Conservation (phyloP, 768 basidiomycete genomes). For the Mrakia hoshinonis region DNA sequence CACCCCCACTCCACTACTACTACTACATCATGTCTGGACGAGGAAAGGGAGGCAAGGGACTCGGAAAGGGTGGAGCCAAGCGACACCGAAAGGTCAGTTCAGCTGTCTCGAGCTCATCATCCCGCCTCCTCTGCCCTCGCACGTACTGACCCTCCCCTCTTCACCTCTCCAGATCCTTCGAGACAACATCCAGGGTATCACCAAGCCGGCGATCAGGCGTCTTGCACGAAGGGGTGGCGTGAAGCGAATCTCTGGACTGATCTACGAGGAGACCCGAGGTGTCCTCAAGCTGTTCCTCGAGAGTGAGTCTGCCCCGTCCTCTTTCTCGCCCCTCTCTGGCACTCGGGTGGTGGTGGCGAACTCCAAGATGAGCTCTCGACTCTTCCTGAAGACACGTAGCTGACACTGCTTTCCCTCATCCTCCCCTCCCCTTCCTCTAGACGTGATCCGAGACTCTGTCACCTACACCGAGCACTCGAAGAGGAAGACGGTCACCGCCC, state of each 20-base stretch:
- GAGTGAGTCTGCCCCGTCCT: conserved; percentile 4
- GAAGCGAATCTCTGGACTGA: conserved; percentile 48
- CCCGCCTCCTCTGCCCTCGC: conserved; percentile 41
- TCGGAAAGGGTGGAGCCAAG: conserved; percentile 91
- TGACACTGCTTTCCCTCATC: neutral
- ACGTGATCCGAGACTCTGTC: conserved; percentile 58
- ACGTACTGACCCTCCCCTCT: no score
- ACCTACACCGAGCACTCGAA: conserved; percentile 99
- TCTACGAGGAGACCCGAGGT: conserved; percentile 50
- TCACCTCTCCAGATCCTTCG: conserved; percentile 41
- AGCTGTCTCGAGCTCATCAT: neutral
- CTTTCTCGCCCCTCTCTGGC: neutral
- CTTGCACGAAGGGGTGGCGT: conserved; percentile 51
- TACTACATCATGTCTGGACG: conserved; percentile 7
- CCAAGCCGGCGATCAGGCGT: conserved; percentile 50
- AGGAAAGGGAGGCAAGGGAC: conserved; percentile 61
- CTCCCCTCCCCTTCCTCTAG: neutral
- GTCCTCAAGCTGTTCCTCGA: conserved; percentile 49
- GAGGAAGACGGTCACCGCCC: conserved; percentile 82
- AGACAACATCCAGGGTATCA: conserved; percentile 43
- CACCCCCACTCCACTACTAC: neutral
- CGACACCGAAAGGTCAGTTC: conserved; percentile 67
- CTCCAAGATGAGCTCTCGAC: neutral
- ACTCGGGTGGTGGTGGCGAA: neutral
- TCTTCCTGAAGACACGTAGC: conserved; percentile 13